These are phyloP conservation scores for Boletus rufocinnamomeus DNA, from an alignment of 768 basidiomycete genomes.

Conservation along the genomic window DNA sequence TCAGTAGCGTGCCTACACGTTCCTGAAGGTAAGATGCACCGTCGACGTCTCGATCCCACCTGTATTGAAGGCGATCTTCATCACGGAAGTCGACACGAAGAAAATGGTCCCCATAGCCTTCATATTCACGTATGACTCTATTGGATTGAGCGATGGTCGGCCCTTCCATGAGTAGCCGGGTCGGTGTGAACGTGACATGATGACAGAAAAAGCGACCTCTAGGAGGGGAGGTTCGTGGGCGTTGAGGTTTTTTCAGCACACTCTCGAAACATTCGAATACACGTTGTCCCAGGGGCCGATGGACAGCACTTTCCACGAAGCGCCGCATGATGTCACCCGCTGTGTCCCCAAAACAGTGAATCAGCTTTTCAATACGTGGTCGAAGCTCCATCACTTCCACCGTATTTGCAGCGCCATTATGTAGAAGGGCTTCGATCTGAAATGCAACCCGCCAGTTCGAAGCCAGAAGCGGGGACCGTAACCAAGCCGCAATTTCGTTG, in stretches of 20 bases:
- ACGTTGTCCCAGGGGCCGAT: conserved; percentile 44
- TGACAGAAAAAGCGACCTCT: conserved; percentile 60
- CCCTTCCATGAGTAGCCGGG: conserved; percentile 71
- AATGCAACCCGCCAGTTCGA: conserved; percentile 66
- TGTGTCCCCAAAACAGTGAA: conserved; percentile 34
- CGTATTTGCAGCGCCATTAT: conserved; percentile 62
- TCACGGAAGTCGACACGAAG: conserved; percentile 84
- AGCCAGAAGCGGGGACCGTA: conserved; percentile 43
- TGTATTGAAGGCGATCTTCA: conserved; percentile 74
- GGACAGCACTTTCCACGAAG: conserved; percentile 52
- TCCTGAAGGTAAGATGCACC: conserved; percentile 53
- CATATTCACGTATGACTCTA: conserved; percentile 70
- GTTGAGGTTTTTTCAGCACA: conserved; percentile 23
- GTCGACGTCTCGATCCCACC: conserved; percentile 70
- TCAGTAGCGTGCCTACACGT: conserved; percentile 60
- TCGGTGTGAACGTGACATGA: conserved; percentile 77
- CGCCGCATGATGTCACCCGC: conserved; percentile 54
- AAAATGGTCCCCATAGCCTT: conserved; percentile 64
- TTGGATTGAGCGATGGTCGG: conserved; percentile 79
- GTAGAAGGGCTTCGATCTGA: conserved; percentile 72
- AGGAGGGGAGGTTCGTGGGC: conserved; percentile 27
- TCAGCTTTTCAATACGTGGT: conserved; percentile 45
- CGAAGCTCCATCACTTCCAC: conserved; percentile 52
- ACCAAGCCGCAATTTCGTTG: conserved; percentile 43
- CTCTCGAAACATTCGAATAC: conserved; percentile 50